Conservation (phyloP, 148 eudicot species). For the Rhododendron mucronatum region DNA sequence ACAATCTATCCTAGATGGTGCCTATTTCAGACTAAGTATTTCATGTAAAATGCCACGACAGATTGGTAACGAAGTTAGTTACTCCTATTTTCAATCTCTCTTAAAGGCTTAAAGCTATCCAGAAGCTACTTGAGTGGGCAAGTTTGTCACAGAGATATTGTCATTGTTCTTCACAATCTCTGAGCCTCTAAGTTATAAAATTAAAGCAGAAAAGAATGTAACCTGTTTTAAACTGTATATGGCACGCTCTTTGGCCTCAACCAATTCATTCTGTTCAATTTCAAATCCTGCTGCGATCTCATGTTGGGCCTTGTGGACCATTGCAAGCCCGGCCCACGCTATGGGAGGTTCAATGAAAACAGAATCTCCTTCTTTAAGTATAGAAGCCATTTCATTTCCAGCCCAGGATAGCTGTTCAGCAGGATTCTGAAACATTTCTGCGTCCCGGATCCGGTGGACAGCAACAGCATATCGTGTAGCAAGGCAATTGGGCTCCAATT, state of each 20-base stretch:
- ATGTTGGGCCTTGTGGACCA: conserved; percentile 90
- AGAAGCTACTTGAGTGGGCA: background rate
- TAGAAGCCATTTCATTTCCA: conserved; percentile 96
- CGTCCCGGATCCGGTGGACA: conserved; percentile 81
- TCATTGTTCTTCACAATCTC: background rate
- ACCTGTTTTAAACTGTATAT: conserved; percentile 81
- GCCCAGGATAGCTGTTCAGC: conserved; percentile 89
- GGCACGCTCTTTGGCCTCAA: conserved; percentile 77
- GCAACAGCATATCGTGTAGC: conserved; percentile 87
- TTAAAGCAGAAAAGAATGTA: background rate
- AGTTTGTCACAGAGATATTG: background rate
- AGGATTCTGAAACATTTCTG: conserved; percentile 88
- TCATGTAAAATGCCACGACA: background rate
- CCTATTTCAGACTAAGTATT: background rate
- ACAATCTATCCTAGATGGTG: background rate
- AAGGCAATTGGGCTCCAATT: conserved; percentile 92
- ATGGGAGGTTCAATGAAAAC: conserved; percentile 57
- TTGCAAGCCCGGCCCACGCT: conserved; percentile 96
- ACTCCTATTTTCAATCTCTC: background rate
- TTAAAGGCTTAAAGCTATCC: background rate
- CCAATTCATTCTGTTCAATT: conserved; percentile 57
- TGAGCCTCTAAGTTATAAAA: background rate
- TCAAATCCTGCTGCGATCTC: conserved; percentile 92
- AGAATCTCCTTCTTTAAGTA: conserved; percentile 85
- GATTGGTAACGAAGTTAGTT: background rate